Evolutionary conservation across 78 protist species (phyloP).

Genomic region (Fonticula alba): DNA sequence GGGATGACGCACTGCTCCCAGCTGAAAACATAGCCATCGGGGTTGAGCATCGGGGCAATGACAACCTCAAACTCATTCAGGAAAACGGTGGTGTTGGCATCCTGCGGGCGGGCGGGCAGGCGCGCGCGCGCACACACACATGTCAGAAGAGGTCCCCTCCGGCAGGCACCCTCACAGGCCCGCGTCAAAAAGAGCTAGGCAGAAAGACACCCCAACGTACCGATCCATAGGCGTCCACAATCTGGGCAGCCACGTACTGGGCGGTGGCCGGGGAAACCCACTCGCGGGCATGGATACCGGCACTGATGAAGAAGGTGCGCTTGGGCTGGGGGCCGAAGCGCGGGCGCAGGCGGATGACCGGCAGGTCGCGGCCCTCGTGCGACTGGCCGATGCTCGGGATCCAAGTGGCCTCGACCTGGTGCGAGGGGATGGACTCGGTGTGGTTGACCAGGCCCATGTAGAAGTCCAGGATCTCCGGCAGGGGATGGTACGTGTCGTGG

Average conservation of each 20-base stretch:
- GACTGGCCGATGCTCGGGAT: neutral
- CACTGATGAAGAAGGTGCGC: neutral
- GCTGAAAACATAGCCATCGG: conserved; percentile 16
- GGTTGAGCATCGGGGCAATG: conserved; percentile 17
- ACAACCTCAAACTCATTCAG: neutral
- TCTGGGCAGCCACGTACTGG: neutral
- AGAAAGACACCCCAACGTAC: no score
- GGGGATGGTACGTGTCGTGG: no score
- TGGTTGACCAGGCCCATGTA: no score
- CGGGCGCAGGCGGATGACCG: neutral
- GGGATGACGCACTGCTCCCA: no score
- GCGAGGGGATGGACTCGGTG: no score
- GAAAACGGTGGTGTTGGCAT: neutral
- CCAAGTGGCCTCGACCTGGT: no score
- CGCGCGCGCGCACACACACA: no score
- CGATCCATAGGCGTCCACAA: neutral
- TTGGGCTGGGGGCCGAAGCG: neutral
- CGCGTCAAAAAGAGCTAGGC: no score
- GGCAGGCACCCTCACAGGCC: no score
- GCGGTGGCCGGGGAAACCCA: conserved; percentile 4
- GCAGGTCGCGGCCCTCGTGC: conserved; percentile 3
- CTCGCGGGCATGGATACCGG: conserved; percentile 14
- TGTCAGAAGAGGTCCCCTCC: no score
- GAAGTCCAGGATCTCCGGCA: no score
- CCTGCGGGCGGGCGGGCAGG: no score